Evolutionary conservation across 345 rosid species (phyloP).

Genomic region (Hirschfeldia incana): DNA sequence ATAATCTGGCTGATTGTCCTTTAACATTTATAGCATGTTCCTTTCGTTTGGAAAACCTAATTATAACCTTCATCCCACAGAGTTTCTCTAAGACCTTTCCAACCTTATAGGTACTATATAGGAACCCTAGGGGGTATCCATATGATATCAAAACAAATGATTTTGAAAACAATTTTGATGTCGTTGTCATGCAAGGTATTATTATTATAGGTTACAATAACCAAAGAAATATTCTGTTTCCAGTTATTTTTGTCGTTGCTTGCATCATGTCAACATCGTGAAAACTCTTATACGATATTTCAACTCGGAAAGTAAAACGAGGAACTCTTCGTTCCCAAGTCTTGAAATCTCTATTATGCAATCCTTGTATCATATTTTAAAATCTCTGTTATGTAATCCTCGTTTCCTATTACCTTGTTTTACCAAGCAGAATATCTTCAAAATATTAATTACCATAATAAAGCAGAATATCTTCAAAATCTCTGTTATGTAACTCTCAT

Average conservation of each 20-base stretch:
- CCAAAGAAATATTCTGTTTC: background rate
- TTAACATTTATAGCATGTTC: background rate
- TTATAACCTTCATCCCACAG: constrained; percentile 15
- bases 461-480: no score
- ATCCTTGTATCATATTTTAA: background rate
- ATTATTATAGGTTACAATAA: background rate
- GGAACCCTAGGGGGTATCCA: background rate
- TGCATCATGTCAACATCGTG: background rate
- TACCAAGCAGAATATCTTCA: no score
- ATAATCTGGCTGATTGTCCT: no score
- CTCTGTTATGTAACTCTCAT: no score
- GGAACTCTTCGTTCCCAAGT: constrained; percentile 2
- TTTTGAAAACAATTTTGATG: background rate
- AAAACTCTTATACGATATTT: background rate
- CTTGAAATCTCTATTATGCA: background rate
- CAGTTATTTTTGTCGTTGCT: constrained; percentile 7
- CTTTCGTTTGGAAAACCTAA: constrained; percentile 31
- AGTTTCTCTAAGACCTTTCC: background rate
- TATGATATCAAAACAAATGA: background rate
- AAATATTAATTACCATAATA: no score
- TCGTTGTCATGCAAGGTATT: constrained; percentile 14
- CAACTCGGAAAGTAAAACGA: background rate
- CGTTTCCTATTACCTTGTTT: no score
- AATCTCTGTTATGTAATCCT: no score
- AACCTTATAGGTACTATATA: constrained; percentile 8